Base-by-base conservation (phyloP, 768 basidiomycete species). In the Pleurotus tuoliensis region DNA sequence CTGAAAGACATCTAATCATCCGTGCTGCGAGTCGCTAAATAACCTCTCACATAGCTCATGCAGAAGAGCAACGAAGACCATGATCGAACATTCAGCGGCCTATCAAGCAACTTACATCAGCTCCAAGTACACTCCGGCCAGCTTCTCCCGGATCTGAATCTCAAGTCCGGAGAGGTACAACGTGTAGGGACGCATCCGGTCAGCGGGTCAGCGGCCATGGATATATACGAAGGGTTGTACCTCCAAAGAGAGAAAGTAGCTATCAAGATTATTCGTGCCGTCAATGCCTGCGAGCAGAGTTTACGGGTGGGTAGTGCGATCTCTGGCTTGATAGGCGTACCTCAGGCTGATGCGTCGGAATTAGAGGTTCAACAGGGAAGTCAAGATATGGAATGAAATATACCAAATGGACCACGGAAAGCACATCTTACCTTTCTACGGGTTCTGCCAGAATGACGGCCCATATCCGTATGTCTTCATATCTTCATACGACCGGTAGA, bases 351-450 rank as follows among this genome's bases (percentile, higher is more conserved):
- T 18, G 47, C 48, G 37, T 16, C 59, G 37, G 27, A 45, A 16
- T 11, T 58, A 83, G 81, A 71, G 83, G 20, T 82, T 84, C 59
- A 70, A 70, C 54, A 66, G 81, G 16, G 83, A 84, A 63, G 79
- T 78, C 5, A 73, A 75, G 13, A 70, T 83, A 20, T 84, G 82
- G 82, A 16, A 38, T 9, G 51, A 53, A 8, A 53, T 53, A 16
- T 53, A 53, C 39, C 74, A 75, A 55, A 66, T 66, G 11, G 83
- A 84, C 57, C 72, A 69, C 40, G 82, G 82, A 16, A 69, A 67
- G 43, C 73, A 82, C 52, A 79, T 82, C 46, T 71, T 84, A 1
- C 83, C 82, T 0, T 82, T 84, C 56, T 83, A 81, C 58, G 82
- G 82, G 0, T 82, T 79, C 59, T 78, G 79, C 56, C 77, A 78